Base-by-base conservation (phyloP, 2,329 filamentous ascomycete genomes). In the Clonostachys sp. region DNA sequence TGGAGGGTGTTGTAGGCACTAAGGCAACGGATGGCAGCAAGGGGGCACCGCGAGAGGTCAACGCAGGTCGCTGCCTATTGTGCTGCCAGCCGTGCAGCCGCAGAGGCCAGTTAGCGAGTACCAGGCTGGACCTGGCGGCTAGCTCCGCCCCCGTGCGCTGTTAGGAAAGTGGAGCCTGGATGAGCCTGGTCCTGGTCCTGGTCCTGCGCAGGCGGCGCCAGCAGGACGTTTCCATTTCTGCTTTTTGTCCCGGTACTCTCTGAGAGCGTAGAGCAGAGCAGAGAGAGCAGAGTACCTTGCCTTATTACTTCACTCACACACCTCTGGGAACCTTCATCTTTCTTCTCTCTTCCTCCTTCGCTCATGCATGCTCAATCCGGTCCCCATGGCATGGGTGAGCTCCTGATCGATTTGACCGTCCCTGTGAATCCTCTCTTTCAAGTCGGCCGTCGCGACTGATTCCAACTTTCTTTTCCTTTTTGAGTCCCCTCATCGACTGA, bases 91-190 rank as follows among this genome's bases (percentile, higher is more conserved):
- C 24, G 24, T 30, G 24, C 24, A 30, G 24, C 8, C 24, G 24
- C 24, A 14, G 34, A 16, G 34, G 17, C 42, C 45, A 51, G 55
- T 51, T 60, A 62, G 53, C 41, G 44, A 55, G 14, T 57, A 67
- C 64, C 17, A 3, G 0, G 1, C 4, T 44, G 41, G 57, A 67
- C 64, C 38, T 53, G 9, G 16, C 33, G 45, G 51, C 51, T 65
- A 65, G 62, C 59, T 53, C 55, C 60, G 62, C 62, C 63, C 64
- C 62, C 58, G 59, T 66, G 62, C 61, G 54, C 55, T 55, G 50
- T 57, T 62, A 64, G 57, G 24, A 30, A 40, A 40, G 38, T 40
- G 38, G 38, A 40, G 17, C 8, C 38, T 40, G n/a, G 38, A n/a
- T 40, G 38, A n/a, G 38, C n/a, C n/a, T 18, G 38, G 38, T 40